Evolutionary conservation across 2,329 filamentous ascomycete genomes (phyloP).

Genomic region (Sordariomycetes sp.): DNA sequence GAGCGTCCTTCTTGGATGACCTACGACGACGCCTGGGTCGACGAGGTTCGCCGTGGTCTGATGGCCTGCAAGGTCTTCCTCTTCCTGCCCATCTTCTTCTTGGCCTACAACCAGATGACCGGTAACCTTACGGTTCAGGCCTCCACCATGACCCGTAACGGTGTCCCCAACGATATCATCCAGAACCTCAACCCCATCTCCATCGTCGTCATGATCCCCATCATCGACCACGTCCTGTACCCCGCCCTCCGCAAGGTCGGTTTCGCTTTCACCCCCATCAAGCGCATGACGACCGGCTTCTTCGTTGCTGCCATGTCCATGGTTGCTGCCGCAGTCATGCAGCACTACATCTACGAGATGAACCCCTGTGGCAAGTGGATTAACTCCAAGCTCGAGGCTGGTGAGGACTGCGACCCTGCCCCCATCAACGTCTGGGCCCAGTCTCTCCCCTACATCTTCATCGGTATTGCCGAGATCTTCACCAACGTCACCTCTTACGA

Average conservation of each 20-base stretch:
- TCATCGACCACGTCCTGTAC: slow-evolving; percentile 62
- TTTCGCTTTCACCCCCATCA: slow-evolving; percentile 65
- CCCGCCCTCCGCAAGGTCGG: slow-evolving; percentile 54
- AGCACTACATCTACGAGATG: slow-evolving; percentile 54
- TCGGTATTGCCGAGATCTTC: slow-evolving; percentile 43
- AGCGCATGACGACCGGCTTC: slow-evolving; percentile 66
- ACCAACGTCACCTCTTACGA: slow-evolving; percentile 55
- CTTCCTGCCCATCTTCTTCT: slow-evolving; percentile 58
- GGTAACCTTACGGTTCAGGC: slow-evolving; percentile 56
- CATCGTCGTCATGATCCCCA: slow-evolving; percentile 65
- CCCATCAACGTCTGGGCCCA: slow-evolving; percentile 59
- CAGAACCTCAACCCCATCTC: slow-evolving; percentile 69
- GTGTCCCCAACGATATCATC: slow-evolving; percentile 70
- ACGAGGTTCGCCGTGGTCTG: slow-evolving; percentile 64
- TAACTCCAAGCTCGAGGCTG: slow-evolving; percentile 16
- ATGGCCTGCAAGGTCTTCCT: slow-evolving; percentile 63
- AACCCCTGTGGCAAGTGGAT: slow-evolving; percentile 52
- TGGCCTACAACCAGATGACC: slow-evolving; percentile 51
- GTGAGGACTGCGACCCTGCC: slow-evolving; percentile 40
- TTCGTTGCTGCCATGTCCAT: slow-evolving; percentile 53
- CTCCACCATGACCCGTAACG: slow-evolving; percentile 55
- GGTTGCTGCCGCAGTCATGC: slow-evolving; percentile 46
- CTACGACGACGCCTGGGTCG: slow-evolving; percentile 76
- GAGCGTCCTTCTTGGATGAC: slow-evolving; percentile 65
- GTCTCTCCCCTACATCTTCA: slow-evolving; percentile 39